Evolutionary conservation across 129 eudicot genomes (phyloP).

Genomic region (Escallonia rubra): DNA sequence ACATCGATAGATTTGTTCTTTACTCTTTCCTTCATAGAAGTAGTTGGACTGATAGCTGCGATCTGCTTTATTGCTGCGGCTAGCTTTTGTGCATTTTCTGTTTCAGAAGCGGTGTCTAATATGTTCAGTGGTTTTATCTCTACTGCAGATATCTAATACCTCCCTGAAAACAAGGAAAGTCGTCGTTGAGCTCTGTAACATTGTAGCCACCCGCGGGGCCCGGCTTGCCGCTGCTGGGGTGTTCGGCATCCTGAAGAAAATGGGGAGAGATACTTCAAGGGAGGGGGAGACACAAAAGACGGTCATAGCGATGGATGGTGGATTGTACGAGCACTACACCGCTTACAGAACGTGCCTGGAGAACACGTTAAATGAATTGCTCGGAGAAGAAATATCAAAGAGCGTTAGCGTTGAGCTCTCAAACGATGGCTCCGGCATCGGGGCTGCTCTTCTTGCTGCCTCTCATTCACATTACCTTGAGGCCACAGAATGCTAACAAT

Average conservation of each 20-base stretch:
- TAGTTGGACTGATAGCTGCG: no score
- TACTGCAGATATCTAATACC: conserved; percentile 44
- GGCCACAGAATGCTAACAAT: conserved; percentile 10
- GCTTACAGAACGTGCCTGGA: conserved; percentile 67
- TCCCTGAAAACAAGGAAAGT: conserved; percentile 53
- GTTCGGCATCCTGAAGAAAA: conserved; percentile 66
- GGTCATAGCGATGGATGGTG: conserved; percentile 88
- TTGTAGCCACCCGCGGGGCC: conserved; percentile 81
- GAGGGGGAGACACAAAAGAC: conserved; percentile 46
- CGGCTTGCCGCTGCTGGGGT: conserved; percentile 81
- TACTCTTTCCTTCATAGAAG: no score
- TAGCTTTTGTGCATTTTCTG: background rate
- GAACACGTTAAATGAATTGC: conserved; percentile 57
- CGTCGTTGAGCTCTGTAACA: conserved; percentile 67
- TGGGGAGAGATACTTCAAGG: conserved; percentile 48
- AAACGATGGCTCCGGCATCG: conserved; percentile 82
- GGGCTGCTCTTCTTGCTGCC: conserved; percentile 97
- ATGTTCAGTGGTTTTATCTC: conserved; percentile 1
- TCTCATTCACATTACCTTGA: conserved; percentile 67
- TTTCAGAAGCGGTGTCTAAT: background rate
- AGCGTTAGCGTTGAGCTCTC: conserved; percentile 49
- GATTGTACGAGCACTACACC: conserved; percentile 76
- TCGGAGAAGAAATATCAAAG: conserved; percentile 45
- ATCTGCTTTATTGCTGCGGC: no score
- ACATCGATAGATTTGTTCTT: no score